A percentile compares a stretch with the other conserved stretches of the same genome.
These are phyloP conservation scores for Begonia masoniana DNA, from an alignment of 306 rosid species.

Conservation along the genomic window DNA sequence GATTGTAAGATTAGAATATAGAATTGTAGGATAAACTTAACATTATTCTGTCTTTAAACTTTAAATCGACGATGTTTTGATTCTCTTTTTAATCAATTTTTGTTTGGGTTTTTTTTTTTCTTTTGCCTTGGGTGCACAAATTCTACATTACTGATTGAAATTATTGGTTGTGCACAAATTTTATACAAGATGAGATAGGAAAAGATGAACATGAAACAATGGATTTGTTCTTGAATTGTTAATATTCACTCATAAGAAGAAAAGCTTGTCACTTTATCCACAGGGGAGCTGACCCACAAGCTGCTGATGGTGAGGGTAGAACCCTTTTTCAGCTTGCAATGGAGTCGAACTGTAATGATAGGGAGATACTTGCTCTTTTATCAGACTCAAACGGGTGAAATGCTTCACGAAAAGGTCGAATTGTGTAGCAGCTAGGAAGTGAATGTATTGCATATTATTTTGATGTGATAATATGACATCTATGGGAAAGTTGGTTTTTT, in stretches of 20 bases:
- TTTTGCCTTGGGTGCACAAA: not conserved
- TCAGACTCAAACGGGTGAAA: conserved; percentile 61
- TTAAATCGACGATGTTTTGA: too few relatives aligned
- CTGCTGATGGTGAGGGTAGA: conserved; percentile 74
- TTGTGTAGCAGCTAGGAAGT: not conserved
- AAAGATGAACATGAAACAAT: too few relatives aligned
- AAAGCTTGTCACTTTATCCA: conserved; percentile 1
- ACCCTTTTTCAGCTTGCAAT: conserved; percentile 59
- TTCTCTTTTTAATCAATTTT: too few relatives aligned
- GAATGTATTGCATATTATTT: conserved; percentile 10
- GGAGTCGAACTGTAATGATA: conserved; percentile 53
- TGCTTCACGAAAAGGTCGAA: conserved; percentile 8
- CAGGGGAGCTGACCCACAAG: conserved; percentile 96
- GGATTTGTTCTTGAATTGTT: too few relatives aligned
- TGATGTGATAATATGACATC: conserved; percentile 47
- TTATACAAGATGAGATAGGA: not conserved
- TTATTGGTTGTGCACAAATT: not conserved
- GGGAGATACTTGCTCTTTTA: conserved; percentile 40
- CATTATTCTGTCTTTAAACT: too few relatives aligned
- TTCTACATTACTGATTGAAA: not conserved
- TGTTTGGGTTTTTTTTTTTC: not conserved
- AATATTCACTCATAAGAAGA: too few relatives aligned
- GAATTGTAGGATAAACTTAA: too few relatives aligned
- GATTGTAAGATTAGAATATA: too few relatives aligned
- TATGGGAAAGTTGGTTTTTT: conserved; percentile 35